Conservation (phyloP, 495 filamentous ascomycete genomes). For the Podospora appendiculata region DNA sequence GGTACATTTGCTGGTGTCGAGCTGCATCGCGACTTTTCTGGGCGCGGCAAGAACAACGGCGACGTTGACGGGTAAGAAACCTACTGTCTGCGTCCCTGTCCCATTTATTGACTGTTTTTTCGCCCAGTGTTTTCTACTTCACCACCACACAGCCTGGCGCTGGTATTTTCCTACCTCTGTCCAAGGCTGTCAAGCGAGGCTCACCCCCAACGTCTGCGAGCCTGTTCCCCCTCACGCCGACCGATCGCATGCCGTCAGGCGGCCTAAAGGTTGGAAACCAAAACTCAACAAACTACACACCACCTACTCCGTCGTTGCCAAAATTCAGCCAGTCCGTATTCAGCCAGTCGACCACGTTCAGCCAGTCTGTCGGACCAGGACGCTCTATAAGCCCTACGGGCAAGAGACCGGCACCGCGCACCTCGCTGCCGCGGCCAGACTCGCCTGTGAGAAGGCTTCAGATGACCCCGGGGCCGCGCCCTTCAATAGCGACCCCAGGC, state of each 20-base stretch:
- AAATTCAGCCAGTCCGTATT: constrained; percentile 52
- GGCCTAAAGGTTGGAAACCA: constrained; percentile 45
- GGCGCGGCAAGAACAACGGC: constrained; percentile 87
- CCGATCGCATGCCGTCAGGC: constrained; percentile 48
- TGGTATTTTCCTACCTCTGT: constrained; percentile 90
- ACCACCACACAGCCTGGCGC: constrained; percentile 66
- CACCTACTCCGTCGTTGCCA: constrained; percentile 54
- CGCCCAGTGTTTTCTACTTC: constrained; percentile 69
- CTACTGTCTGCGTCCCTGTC: no score
- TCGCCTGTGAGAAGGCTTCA: constrained; percentile 63
- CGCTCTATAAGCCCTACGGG: constrained; percentile 61
- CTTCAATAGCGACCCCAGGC: constrained; percentile 45
- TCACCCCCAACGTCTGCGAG: constrained; percentile 48
- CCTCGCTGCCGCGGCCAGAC: constrained; percentile 79
- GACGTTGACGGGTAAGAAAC: constrained; percentile 87
- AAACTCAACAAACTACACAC: constrained; percentile 48
- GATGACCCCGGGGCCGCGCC: constrained; percentile 48
- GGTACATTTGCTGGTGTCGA: constrained; percentile 95
- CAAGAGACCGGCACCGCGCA: constrained; percentile 50
- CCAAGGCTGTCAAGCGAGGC: constrained; percentile 67
- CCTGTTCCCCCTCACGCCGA: constrained; percentile 60
- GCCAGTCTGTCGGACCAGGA: constrained; percentile 78
- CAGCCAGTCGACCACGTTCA: constrained; percentile 52
- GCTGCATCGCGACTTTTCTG: constrained; percentile 69
- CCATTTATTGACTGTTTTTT: not conserved